Conservation (phyloP, 257 asterid genomes). For the Penstemon barbatus region DNA sequence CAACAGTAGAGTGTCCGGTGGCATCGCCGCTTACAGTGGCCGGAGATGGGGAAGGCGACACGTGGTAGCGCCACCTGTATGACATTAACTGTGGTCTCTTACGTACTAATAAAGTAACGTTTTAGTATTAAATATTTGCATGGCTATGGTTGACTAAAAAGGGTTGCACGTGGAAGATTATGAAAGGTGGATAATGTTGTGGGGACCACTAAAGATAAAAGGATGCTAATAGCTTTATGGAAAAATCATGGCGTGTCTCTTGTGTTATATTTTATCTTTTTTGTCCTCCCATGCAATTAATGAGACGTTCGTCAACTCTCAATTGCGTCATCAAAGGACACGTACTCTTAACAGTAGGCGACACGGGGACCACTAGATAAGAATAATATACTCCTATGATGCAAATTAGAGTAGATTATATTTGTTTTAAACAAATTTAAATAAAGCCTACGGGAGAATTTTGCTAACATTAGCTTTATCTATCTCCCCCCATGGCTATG, state of each 20-base stretch:
- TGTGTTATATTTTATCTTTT: conserved; percentile 41
- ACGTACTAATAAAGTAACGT: conserved; percentile 28
- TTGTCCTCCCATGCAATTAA: conserved; percentile 39
- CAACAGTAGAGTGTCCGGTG: too few relatives aligned
- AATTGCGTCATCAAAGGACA: conserved; percentile 41
- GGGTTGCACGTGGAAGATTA: conserved; percentile 37
- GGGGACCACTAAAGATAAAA: conserved; percentile 39
- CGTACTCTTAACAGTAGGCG: conserved; percentile 36
- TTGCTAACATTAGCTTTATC: too few relatives aligned
- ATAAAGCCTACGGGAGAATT: too few relatives aligned
- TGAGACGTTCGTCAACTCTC: conserved; percentile 32
- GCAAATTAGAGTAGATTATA: too few relatives aligned
- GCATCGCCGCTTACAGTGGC: too few relatives aligned
- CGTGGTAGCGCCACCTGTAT: conserved; percentile 39
- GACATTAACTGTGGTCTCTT: neutral
- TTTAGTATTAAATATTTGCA: conserved; percentile 31
- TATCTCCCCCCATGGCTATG: too few relatives aligned
- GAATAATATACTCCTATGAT: too few relatives aligned
- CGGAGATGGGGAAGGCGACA: neutral
- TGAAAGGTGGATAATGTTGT: conserved; percentile 20
- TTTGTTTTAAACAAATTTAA: too few relatives aligned
- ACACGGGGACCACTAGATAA: too few relatives aligned
- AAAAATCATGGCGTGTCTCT: conserved; percentile 48
- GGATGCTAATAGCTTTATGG: conserved; percentile 26
- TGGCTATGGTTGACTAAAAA: conserved; percentile 41